Percentiles rank a stretch among this genome's conserved stretches.
Conservation (phyloP, 2,329 filamentous ascomycete species). For the Didymella sp. region DNA sequence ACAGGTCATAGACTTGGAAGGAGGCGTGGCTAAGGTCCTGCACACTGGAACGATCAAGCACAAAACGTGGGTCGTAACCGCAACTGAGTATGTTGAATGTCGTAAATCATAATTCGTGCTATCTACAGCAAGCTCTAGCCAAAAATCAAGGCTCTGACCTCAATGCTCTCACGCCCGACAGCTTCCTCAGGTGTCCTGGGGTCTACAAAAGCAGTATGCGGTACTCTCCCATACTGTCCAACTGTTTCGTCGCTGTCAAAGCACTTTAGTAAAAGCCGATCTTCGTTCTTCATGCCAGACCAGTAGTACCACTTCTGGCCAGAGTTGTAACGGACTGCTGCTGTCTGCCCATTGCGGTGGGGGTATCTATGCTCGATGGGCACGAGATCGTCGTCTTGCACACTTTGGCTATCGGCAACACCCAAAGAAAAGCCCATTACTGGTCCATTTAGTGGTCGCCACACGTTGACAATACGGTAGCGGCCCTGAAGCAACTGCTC, state of each 20-base stretch:
- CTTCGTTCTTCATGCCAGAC: constrained; percentile 76
- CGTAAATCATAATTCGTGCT: constrained; percentile 1
- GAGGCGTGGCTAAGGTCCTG: no score
- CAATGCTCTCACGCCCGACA: constrained; percentile 82
- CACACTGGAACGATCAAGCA: background rate
- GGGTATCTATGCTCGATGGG: constrained; percentile 77
- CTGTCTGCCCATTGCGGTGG: constrained; percentile 74
- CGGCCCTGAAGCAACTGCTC: constrained; percentile 69
- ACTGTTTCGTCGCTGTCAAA: constrained; percentile 67
- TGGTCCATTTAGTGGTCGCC: constrained; percentile 69
- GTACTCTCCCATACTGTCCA: constrained; percentile 50
- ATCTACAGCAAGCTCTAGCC: constrained; percentile 50
- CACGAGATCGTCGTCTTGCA: constrained; percentile 69
- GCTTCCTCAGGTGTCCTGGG: constrained; percentile 73
- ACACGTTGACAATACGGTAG: constrained; percentile 87
- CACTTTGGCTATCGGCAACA: constrained; percentile 63
- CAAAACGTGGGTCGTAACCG: no score
- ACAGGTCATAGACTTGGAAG: no score
- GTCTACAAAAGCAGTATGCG: constrained; percentile 70
- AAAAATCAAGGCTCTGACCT: constrained; percentile 86
- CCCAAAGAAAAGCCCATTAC: constrained; percentile 65
- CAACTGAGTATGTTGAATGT: background rate
- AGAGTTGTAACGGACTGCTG: constrained; percentile 67
- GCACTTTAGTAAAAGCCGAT: constrained; percentile 79
- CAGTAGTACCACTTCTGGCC: constrained; percentile 79